phyloP scores from a whole-genome alignment of 2,329 filamentous ascomycete genomes.

The Calonectria honghensis region DNA sequence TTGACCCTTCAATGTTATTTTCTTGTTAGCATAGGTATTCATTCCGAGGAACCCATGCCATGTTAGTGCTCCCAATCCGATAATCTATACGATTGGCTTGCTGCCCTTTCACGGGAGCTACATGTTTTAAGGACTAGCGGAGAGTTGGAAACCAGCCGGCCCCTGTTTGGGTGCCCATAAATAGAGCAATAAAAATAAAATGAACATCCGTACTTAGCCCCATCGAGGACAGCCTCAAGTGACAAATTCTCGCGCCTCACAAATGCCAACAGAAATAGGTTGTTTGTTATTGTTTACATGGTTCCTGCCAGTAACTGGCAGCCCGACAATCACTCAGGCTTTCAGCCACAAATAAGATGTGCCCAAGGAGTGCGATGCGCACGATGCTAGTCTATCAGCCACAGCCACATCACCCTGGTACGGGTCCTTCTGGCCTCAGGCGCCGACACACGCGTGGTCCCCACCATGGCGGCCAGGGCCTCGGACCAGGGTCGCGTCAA shows the following conservation, averaged over 20 bases:
- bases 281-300: neutral
- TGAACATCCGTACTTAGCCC: neutral
- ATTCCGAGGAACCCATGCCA: neutral
- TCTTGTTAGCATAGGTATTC: neutral
- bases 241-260: neutral
- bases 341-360: constrained; percentile 34
- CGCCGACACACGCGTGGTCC: constrained; percentile 44
- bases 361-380: neutral
- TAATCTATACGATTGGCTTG: neutral
- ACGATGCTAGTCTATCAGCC: neutral
- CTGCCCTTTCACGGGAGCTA: neutral
- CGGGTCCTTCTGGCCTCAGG: constrained; percentile 48
- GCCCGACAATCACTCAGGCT: neutral
- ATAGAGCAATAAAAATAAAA: constrained; percentile 21
- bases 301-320: neutral
- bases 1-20: neutral
- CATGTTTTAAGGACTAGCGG: neutral
- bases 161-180: constrained; percentile 12
- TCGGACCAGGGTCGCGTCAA: constrained; percentile 50
- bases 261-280: neutral
- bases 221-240: neutral
- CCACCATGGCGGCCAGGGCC: constrained; percentile 42
- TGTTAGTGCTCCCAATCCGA: neutral
- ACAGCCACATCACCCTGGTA: constrained; percentile 11
- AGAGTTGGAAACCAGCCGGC: neutral